phyloP scores from a whole-genome alignment of 1,284 basidiomycete species.

The Moesziomyces sp. region DNA sequence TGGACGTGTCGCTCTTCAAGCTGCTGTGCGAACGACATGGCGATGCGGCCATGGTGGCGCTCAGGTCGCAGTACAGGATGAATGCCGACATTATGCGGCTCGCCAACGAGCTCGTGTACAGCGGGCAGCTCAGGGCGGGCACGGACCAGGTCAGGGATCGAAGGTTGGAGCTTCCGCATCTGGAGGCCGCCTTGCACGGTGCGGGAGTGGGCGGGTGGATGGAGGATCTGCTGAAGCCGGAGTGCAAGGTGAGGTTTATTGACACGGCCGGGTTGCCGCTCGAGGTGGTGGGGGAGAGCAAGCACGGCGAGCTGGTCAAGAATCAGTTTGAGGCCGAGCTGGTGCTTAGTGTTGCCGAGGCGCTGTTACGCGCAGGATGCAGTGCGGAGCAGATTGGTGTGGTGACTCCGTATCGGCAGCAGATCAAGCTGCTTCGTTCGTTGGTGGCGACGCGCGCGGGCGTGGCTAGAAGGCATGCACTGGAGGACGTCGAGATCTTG shows the following conservation, averaged over 20 bases:
- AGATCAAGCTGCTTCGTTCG: constrained; percentile 84
- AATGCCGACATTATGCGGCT: constrained; percentile 94
- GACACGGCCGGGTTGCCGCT: constrained; percentile 81
- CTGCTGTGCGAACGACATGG: constrained; percentile 82
- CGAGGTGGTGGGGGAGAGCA: constrained; percentile 76
- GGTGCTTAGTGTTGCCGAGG: constrained; percentile 74
- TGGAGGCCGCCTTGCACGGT: constrained; percentile 3
- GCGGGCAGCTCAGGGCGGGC: constrained; percentile 81
- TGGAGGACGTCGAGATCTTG: constrained; percentile 77
- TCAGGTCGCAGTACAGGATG: constrained; percentile 94
- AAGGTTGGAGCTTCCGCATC: constrained; percentile 73
- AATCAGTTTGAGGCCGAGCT: constrained; percentile 81
- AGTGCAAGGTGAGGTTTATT: constrained; percentile 88
- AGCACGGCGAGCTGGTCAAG: constrained; percentile 67
- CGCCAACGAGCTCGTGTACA: constrained; percentile 89
- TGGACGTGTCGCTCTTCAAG: constrained; percentile 90
- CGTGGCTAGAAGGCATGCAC: not conserved
- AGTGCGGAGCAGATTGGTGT: constrained; percentile 80
- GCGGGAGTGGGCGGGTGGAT: constrained; percentile 71
- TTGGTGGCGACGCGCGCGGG: constrained; percentile 8
- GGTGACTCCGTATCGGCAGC: constrained; percentile 92
- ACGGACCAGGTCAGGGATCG: constrained; percentile 77
- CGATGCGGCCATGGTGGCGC: constrained; percentile 81
- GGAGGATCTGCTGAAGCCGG: constrained; percentile 75
- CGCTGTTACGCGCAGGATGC: constrained; percentile 77